A percentile compares a stretch with the other conserved stretches of the same genome.
Conservation (phyloP, 495 filamentous ascomycete species). For the Daldinia decipiens region DNA sequence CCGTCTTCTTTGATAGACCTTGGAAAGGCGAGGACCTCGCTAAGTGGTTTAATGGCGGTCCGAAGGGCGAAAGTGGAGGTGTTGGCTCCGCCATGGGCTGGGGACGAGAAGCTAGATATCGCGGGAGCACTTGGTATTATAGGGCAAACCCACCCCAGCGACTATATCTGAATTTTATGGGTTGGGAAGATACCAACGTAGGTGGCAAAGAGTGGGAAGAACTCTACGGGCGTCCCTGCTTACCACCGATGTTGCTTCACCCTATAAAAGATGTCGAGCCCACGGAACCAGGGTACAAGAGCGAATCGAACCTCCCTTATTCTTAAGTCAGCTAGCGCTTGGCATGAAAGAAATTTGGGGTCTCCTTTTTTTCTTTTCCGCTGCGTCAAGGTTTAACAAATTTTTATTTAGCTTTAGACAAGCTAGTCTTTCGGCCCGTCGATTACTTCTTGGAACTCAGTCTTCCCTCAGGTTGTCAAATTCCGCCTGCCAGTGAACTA, state of each 20-base stretch:
- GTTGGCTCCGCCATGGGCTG: constrained; percentile 61
- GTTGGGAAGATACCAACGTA: constrained; percentile 61
- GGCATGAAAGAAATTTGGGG: neutral
- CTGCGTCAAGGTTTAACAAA: neutral
- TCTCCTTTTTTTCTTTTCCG: neutral
- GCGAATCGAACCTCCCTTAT: constrained; percentile 47
- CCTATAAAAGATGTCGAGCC: constrained; percentile 63
- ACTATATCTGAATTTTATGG: constrained; percentile 72
- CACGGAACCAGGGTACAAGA: constrained; percentile 54
- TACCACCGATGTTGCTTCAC: constrained; percentile 67
- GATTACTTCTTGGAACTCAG: constrained; percentile 14
- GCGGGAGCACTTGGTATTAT: constrained; percentile 69
- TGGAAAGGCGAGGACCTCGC: constrained; percentile 67
- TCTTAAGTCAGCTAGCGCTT: constrained; percentile 17
- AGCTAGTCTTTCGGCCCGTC: neutral
- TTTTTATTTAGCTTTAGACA: neutral
- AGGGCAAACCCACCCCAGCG: constrained; percentile 61
- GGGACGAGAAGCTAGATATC: constrained; percentile 64
- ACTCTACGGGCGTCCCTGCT: constrained; percentile 60
- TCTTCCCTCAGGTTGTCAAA: neutral
- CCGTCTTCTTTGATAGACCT: constrained; percentile 71
- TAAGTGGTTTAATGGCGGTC: constrained; percentile 70
- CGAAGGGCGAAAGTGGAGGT: constrained; percentile 58
- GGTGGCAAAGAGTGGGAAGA: constrained; percentile 65
- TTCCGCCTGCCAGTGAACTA: neutral